Evolutionary conservation across 2,329 filamentous ascomycete species (phyloP).

Genomic region (Ceratocystis huliohia): DNA sequence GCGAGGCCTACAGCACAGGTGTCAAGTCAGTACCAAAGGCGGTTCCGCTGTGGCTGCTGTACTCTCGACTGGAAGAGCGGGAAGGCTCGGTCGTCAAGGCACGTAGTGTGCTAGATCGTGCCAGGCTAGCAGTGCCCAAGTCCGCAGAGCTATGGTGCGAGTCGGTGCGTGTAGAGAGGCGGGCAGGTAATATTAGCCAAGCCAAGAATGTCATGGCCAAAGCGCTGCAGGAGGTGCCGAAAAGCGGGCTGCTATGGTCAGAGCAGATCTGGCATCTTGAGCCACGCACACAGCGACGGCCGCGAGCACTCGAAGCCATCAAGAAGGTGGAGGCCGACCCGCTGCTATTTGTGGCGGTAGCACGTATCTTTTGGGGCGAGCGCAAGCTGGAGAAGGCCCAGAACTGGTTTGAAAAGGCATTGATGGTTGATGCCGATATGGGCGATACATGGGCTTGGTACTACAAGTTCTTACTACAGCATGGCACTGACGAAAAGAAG

Average conservation of each 20-base stretch:
- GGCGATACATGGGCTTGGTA: constrained; percentile 99
- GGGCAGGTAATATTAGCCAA: constrained; percentile 68
- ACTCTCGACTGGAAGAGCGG: constrained; percentile 75
- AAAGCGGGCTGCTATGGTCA: constrained; percentile 76
- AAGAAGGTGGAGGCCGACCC: constrained; percentile 94
- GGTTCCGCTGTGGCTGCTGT: constrained; percentile 79
- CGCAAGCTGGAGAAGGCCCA: constrained; percentile 84
- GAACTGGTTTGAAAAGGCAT: constrained; percentile 94
- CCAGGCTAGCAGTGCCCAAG: constrained; percentile 75
- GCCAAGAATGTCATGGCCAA: constrained; percentile 88
- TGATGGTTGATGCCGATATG: constrained; percentile 70
- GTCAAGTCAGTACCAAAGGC: constrained; percentile 77
- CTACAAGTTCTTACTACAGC: constrained; percentile 80
- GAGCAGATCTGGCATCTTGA: constrained; percentile 96
- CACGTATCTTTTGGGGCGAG: constrained; percentile 92
- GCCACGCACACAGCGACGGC: constrained; percentile 79
- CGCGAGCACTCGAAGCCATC: constrained; percentile 82
- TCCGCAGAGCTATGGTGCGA: constrained; percentile 79
- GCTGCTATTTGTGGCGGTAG: constrained; percentile 77
- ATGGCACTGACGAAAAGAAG: constrained; percentile 89
- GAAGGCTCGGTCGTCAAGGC: constrained; percentile 78
- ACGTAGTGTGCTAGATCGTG: constrained; percentile 83
- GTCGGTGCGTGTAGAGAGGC: constrained; percentile 81
- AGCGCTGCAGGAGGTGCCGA: constrained; percentile 81
- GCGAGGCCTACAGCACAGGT: constrained; percentile 79